phyloP scores from a whole-genome alignment of 305 asterid species.

The Fraxinus velutina region DNA sequence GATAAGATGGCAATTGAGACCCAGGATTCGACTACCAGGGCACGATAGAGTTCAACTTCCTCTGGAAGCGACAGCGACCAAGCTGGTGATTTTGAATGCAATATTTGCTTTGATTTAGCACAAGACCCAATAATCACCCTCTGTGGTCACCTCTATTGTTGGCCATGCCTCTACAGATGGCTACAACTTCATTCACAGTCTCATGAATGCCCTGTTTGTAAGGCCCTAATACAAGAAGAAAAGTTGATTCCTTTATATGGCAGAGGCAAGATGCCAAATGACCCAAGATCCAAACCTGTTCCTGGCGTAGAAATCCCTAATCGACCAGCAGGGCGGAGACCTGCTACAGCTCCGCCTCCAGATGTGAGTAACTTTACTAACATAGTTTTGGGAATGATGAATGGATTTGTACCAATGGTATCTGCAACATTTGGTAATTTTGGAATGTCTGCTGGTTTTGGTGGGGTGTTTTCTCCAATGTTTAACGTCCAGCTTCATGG shows the following conservation, averaged over 20 bases:
- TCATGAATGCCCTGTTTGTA: slow-evolving; percentile 75
- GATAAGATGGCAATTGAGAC: slow-evolving; percentile 40
- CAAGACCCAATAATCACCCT: slow-evolving; percentile 67
- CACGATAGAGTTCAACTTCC: slow-evolving; percentile 30
- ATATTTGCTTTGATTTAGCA: slow-evolving; percentile 70
- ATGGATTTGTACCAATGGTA: slow-evolving; percentile 58
- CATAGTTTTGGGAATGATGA: slow-evolving; percentile 42
- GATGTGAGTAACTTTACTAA: slow-evolving; percentile 33
- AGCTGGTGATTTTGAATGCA: slow-evolving; percentile 65
- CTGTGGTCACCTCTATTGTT: slow-evolving; percentile 77
- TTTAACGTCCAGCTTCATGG: slow-evolving; percentile 47
- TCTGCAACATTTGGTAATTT: slow-evolving; percentile 48
- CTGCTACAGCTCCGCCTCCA: slow-evolving; percentile 41
- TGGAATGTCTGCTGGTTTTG: slow-evolving; percentile 60
- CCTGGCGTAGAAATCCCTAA: slow-evolving; percentile 66
- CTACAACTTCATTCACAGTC: slow-evolving; percentile 54
- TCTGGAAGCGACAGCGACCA: slow-evolving; percentile 36
- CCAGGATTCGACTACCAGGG: slow-evolving; percentile 24
- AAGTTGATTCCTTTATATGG: slow-evolving; percentile 68
- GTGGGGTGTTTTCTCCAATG: slow-evolving; percentile 53
- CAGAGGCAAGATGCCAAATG: slow-evolving; percentile 52
- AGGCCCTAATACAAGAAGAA: slow-evolving; percentile 61
- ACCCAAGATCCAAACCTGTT: slow-evolving; percentile 62
- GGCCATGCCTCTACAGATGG: slow-evolving; percentile 81
- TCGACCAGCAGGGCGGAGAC: slow-evolving; percentile 67